These are phyloP conservation scores for Coemansia sp. DNA, from an alignment of 192 early-diverging fungal genomes.

Conservation along the genomic window DNA sequence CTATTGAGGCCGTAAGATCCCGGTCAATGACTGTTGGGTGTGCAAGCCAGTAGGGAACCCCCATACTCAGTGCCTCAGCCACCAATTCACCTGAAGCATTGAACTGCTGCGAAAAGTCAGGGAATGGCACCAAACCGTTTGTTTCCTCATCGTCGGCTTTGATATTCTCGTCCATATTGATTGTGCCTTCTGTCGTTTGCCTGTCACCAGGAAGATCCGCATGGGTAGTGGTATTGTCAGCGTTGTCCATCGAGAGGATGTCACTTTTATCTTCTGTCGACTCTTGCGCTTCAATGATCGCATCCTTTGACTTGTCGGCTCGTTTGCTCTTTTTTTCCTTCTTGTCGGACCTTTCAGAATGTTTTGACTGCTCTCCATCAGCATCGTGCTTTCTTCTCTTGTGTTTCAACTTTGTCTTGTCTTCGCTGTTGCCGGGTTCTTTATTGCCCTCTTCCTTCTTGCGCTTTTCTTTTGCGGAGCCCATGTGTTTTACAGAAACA, in stretches of 20 bases:
- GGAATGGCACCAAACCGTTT: conserved; percentile 44
- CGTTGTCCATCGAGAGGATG: not conserved
- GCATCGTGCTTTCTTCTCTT: conserved; percentile 29
- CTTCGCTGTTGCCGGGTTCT: conserved; percentile 7
- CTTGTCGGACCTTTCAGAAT: conserved; percentile 31
- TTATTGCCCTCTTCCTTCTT: not conserved
- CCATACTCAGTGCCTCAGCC: conserved; percentile 56
- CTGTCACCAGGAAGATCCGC: not conserved
- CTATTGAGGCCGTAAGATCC: conserved; percentile 52
- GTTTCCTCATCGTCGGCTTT: conserved; percentile 4
- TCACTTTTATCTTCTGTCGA: not conserved
- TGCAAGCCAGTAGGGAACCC: conserved; percentile 87
- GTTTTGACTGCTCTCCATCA: conserved; percentile 14
- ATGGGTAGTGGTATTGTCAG: not conserved
- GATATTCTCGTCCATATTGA: conserved; percentile 1
- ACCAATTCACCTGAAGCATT: conserved; percentile 23
- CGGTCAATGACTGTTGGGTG: conserved; percentile 75
- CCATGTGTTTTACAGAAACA: not conserved
- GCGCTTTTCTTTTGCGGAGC: not conserved
- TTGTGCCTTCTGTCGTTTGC: not conserved
- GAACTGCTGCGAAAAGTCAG: conserved; percentile 48
- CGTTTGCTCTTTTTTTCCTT: conserved; percentile 35
- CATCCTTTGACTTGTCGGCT: conserved; percentile 7
- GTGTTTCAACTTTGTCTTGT: conserved; percentile 18
- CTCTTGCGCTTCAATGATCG: not conserved